Evolutionary conservation across 768 basidiomycete genomes (phyloP), one percentile per base, ranked within the genome.

Genomic region (Amanita rubescens): DNA sequence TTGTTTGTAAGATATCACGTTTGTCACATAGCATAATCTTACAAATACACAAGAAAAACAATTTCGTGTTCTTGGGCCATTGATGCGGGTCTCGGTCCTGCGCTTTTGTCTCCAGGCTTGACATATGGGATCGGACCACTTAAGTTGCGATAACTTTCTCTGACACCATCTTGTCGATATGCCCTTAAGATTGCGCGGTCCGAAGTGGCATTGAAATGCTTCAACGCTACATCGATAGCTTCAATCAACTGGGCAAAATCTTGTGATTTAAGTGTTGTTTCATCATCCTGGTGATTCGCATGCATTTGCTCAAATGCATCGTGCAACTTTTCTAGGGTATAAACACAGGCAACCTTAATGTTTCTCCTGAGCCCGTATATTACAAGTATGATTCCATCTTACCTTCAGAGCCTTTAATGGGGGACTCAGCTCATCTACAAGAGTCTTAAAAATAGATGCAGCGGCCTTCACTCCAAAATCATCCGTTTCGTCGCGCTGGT

Each of bases 31-130:
- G 49, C 17, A 46, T 35, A 3, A 49, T 41, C 91, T 65, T 57
- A 94, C 94, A 94, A 95, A 63, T 94, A 95, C 0, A 94, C 86
- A 22, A 94, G 67, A 65, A 95, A 95, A 1, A 96, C 76, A 53
- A 84, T 82, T 60, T 96, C 94, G 58, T 85, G 82, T n/a, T 87
- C 82, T 30, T 75, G 76, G 7, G 62, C 59, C 15, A 79, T 60
- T 2, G 75, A 43, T 12, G 57, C 54, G 35, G 72, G 71, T 1
- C 78, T 75, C 20, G n/a, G 32, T 12, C 24, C 20, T 34, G n/a
- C 14, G 8, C 47, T 11, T 37, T 15, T 32, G 24, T 35, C 33
- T 34, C 34, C 11, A n/a, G 14, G 19, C 11, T 49, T 17, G 6
- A 19, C 11, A 24, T 14, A 24, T 14, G 19, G 20, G 19, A 2